These are phyloP conservation scores for Lentinula edodes DNA, from an alignment of 768 basidiomycete species.

Conservation along the genomic window DNA sequence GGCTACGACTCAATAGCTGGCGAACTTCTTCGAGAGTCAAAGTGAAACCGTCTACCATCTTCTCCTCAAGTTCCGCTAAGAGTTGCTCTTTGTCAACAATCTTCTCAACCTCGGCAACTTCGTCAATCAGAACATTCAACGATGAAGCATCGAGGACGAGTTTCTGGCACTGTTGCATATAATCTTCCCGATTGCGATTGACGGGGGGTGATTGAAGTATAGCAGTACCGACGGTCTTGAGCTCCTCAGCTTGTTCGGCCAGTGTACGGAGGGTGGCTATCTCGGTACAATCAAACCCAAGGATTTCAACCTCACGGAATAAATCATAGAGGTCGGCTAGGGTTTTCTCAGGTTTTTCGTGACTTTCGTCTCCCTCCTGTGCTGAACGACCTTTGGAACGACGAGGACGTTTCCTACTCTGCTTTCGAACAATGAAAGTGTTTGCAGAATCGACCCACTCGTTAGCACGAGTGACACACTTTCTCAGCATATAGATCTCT, in stretches of 20 bases:
- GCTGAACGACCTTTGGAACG: constrained; percentile 53
- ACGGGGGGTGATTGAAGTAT: constrained; percentile 41
- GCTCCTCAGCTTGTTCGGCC: constrained; percentile 60
- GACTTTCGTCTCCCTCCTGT: constrained; percentile 48
- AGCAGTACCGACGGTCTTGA: constrained; percentile 46
- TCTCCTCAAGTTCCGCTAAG: constrained; percentile 68
- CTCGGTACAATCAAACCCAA: constrained; percentile 85
- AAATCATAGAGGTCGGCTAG: constrained; percentile 67
- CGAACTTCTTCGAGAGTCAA: constrained; percentile 77
- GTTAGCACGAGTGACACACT: constrained; percentile 75
- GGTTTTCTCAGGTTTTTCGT: constrained; percentile 66
- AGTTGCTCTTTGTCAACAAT: constrained; percentile 79
- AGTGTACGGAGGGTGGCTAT: constrained; percentile 50
- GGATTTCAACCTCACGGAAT: constrained; percentile 62
- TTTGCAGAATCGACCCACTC: constrained; percentile 89
- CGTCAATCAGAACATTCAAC: constrained; percentile 79
- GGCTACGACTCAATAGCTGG: constrained; percentile 64
- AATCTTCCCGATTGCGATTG: constrained; percentile 45
- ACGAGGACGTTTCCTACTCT: constrained; percentile 71
- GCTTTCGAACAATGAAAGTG: constrained; percentile 71
- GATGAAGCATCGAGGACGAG: constrained; percentile 66
- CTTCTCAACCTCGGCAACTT: constrained; percentile 71
- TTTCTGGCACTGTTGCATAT: constrained; percentile 65
- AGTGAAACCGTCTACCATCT: constrained; percentile 56
- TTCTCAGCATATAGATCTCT: constrained; percentile 67